Evolutionary conservation across 2,329 filamentous ascomycete genomes (phyloP), one percentile per base, ranked within the genome.

Genomic region (Geosmithia flava): DNA sequence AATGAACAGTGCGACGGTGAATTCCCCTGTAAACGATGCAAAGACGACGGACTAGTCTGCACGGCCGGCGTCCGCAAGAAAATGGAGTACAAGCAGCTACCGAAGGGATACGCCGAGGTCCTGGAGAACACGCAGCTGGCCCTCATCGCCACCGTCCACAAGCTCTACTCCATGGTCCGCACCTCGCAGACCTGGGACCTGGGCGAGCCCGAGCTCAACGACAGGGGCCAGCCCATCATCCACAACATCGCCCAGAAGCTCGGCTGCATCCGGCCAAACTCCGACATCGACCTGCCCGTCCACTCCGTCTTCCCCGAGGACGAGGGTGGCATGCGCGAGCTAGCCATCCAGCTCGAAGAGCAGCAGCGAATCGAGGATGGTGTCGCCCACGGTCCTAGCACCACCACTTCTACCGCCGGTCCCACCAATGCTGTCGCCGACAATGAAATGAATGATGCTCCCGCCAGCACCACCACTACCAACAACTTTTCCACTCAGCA

Each of bases 81-180:
- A 74, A 78, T 77, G n/a, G 78, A 82, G 56, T 82, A 79, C 60
- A 83, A 83, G 66, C 78, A 82, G 62, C 60, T 82, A 44, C 78
- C 79, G 11, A 66, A 74, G 67, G 78, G 78, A 71, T 81, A 70
- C 17, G 78, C 78, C 47, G 79, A 83, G 58, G 76, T 82, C 19
- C 62, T 83, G 37, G 79, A 83, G 55, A 80, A 81, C 62, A 81
- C 77, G 1, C 79, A 82, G 57, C 78, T 80, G 56, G 75, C 77
- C 45, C 68, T 83, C 49, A 78, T 81, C 50, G 76, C 77, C 48
- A 81, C 78, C 19, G 76, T 81, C 1, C 78, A 81, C 59, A 82
- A 82, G 62, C 70, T 83, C 20, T 83, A 82, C 60, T 68, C 70
- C 47, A 82, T 83, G 78, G 72, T 83, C 44, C 70, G 76, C 51